phyloP scores from a whole-genome alignment of 2,329 filamentous ascomycete species.

The Pseudopyricularia javanii region DNA sequence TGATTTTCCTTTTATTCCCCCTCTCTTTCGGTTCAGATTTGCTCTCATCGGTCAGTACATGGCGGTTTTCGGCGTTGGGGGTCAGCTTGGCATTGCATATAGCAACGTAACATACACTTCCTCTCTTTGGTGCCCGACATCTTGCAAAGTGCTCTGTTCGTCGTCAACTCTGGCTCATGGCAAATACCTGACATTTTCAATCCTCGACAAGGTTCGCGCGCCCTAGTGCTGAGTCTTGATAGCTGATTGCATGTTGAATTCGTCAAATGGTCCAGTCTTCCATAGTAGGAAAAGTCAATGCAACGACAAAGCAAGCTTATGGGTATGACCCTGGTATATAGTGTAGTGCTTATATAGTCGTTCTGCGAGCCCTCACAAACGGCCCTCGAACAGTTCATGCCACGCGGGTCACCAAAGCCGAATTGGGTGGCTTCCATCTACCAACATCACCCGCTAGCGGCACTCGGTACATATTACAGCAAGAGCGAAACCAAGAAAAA shows the following conservation, averaged over 20 bases:
- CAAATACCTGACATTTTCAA: too few species aligned
- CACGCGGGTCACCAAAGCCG: background rate
- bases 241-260: too few species aligned
- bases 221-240: too few species aligned
- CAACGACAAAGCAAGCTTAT: background rate
- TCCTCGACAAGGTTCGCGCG: too few species aligned
- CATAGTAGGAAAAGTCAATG: too few species aligned
- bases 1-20: background rate
- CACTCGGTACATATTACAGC: background rate
- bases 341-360: background rate
- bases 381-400: background rate
- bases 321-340: background rate
- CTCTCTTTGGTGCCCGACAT: too few species aligned
- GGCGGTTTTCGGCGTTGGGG: background rate
- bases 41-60: background rate
- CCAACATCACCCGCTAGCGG: background rate
- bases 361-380: background rate
- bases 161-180: too few species aligned
- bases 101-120: too few species aligned
- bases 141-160: too few species aligned
- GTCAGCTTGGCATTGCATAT: background rate
- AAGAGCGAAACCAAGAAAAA: background rate
- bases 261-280: too few species aligned
- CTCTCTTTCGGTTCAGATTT: background rate
- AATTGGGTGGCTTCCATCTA: background rate